Base-by-base conservation (phyloP, 495 filamentous ascomycete species). In the Lophiotrema nucula region DNA sequence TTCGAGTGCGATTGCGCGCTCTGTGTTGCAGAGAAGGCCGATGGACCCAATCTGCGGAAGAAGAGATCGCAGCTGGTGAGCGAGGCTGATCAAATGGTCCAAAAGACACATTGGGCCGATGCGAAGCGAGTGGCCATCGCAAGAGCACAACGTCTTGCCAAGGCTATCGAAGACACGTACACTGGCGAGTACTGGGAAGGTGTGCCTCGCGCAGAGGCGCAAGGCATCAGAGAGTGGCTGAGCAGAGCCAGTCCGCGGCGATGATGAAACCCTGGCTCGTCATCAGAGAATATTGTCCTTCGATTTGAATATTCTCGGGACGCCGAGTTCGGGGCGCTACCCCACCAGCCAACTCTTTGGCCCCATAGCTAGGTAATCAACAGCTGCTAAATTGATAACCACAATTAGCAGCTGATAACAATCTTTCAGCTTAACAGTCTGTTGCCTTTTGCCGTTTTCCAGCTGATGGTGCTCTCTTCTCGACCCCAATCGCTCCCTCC, bases 201-300 rank as follows among this genome's bases (percentile, higher is more conserved):
- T 22, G 12, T 71, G 53, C 69, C 69, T 45, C 67, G 60, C 21
- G 16, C 61, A 38, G 70, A 67, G 26, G 19, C 56, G n/a, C 39
- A 23, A 33, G 65, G 47, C 41, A 70, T 72, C 39, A 51, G 67
- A 49, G 63, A 67, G 50, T 72, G 70, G 70, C 66, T 72, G 22
- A 53, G 47, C 26, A 43, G 63, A 50, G 65, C 67, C n/a, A 55
- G 39, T 35, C 47, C 43, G 43, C 43, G 31, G n/a, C n/a, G n/a
- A n/a, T n/a, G n/a, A n/a, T n/a, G n/a, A n/a, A n/a, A n/a, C n/a
- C n/a, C n/a, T n/a, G n/a, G n/a, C n/a, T n/a, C n/a, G n/a, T n/a
- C n/a, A n/a, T n/a, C n/a, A n/a, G n/a, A n/a, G n/a, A n/a, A n/a
- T n/a, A n/a, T n/a, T n/a, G n/a, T n/a, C n/a, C n/a, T n/a, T n/a